Evolutionary conservation across 352 stramenopile genomes (phyloP), one percentile per base, ranked within the genome.

Genomic region (Globisporangium yorkense): DNA sequence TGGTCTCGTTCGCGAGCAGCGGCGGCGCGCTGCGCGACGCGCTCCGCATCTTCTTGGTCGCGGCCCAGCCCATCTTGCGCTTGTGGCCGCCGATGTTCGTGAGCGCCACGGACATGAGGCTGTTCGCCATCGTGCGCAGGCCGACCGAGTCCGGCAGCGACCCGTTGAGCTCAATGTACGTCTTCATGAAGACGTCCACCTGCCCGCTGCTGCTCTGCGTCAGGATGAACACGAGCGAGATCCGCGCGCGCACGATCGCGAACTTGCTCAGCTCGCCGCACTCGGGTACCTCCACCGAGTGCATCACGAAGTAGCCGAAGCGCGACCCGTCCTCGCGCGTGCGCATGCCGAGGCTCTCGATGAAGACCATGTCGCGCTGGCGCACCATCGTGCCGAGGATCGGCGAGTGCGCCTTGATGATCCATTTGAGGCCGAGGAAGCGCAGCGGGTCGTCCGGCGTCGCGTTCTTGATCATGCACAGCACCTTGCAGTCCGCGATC

Each of bases 241-340:
- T 18, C 4, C 16, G 47, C 24, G 71, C 77, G 15, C 77, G 77
- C 40, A 88, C 70, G 8, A 76, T 69, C 13, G 63, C 70, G n/a
- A 62, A 63, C 1, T 68, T 62, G 8, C 63, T 59, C 16, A 70
- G 72, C n/a, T 55, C 56, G 1, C 57, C 40, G 31, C 63, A 54
- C 27, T 74, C 56, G 8, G 71, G 60, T 41, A 87, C 62, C 33
- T 77, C 75, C 24, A 89, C 71, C 35, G 79, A 89, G 56, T 90
- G 80, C 56, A 81, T 63, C 31, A 90, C 67, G 15, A 74, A 74
- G 62, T 83, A 88, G 37, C 80, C 79, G 16, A 89, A 46, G 13
- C 61, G 61, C 33, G 84, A 66, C 54, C 75, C 75, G 27, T 63
- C 75, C 6, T 63, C 35, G 24, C 67, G 52, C 0, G 57, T 71